Percentiles rank a stretch among this genome's conserved stretches.
phyloP scores from a whole-genome alignment of 2,329 filamentous ascomycete species.

The Aspergillus jensenii region DNA sequence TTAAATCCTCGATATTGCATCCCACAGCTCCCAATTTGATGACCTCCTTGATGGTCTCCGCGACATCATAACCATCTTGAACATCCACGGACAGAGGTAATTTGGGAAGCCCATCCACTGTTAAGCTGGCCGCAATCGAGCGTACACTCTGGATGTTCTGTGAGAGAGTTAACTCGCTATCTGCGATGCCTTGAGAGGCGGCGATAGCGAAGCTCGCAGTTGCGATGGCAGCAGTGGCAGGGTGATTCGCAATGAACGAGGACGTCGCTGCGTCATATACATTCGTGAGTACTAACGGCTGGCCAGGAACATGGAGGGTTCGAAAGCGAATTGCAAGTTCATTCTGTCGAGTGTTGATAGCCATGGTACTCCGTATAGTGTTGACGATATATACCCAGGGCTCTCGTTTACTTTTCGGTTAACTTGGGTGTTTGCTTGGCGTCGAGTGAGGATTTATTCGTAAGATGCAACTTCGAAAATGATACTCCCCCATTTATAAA shows the following conservation, averaged over 20 bases:
- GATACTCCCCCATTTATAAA: background rate
- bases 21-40: constrained; percentile 57
- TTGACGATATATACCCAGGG: background rate
- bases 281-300: constrained; percentile 57
- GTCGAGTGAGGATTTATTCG: too few species aligned
- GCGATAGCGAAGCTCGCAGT: constrained; percentile 56
- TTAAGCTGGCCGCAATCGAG: constrained; percentile 47
- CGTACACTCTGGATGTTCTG: constrained; percentile 52
- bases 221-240: constrained; percentile 43
- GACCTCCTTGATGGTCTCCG: constrained; percentile 41
- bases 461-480: background rate
- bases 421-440: too few species aligned
- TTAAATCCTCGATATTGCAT: constrained; percentile 60
- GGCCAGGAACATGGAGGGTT: constrained; percentile 51
- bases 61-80: constrained; percentile 59
- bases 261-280: constrained; percentile 56
- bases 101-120: constrained; percentile 34
- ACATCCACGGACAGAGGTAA: constrained; percentile 54
- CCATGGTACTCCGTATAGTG: background rate
- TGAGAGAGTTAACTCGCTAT: constrained; percentile 52
- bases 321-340: constrained; percentile 33
- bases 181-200: constrained; percentile 44
- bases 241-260: constrained; percentile 40
- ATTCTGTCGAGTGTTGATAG: constrained; percentile 12
- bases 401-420: background rate